Base-by-base conservation (phyloP, 192 early-diverging fungal species). In the Coemansia sp. region DNA sequence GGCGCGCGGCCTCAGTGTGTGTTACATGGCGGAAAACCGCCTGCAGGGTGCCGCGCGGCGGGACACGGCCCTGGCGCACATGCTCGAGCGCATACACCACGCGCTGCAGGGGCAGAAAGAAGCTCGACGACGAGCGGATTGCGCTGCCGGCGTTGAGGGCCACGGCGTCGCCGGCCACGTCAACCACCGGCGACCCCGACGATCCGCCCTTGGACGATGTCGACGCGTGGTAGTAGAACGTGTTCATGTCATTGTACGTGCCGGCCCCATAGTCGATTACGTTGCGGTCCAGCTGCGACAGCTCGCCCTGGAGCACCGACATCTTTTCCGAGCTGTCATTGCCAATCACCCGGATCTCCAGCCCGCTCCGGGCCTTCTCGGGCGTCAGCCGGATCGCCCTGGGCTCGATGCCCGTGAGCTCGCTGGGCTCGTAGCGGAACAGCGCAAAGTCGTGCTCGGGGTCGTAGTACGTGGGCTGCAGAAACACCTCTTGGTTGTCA, bases 401-500 rank as follows among this genome's bases (percentile, higher is more conserved):
- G 5, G 69, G 69, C 47, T 40, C 29, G 22, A 61, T 27, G 2
- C 41, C 42, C 32, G 60, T 60, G 43, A 91, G 83, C 55, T 85
- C 80, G 12, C 77, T 61, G 0, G 88, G 67, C 53, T 88, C 80
- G 43, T 88, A 91, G 68, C 82, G 79, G 64, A 89, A 79, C 50
- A 91, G 86, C 3, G 87, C 81, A 84, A 89, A 90, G 59, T 90
- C 87, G 55, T 90, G 87, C n/a, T 87, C 72, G 0, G 88, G 88
- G 50, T 90, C 88, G 35, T 84, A 81, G 55, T 87, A 88, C 39
- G 85, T 71, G 2, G 86, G 82, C 25, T 81, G 74, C 51, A 88
- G 52, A 31, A 74, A 78, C 12, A 88, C 82, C 46, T 87, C 84
- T 51, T 86, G 81, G 49, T 85, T 81, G 58, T 85, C 82, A 43